These are phyloP conservation scores for Mycena vulgaris DNA, from an alignment of 768 basidiomycete species.

Conservation along the genomic window DNA sequence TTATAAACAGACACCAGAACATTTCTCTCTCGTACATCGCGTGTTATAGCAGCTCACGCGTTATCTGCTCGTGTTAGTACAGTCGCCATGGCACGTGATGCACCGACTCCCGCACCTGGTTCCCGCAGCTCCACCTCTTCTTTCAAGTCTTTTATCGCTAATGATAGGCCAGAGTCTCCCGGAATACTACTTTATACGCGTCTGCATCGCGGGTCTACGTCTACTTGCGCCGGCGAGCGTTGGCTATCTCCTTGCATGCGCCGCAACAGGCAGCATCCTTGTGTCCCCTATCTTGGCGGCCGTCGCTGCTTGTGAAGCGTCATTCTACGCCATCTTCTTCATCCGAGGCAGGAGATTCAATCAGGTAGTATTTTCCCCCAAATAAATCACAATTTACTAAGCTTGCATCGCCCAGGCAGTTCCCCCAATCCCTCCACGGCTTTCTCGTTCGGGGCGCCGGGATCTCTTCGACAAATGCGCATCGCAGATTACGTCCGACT, in stretches of 20 bases:
- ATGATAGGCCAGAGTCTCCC: constrained; percentile 65
- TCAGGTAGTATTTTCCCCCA: constrained; percentile 56
- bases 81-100: not conserved
- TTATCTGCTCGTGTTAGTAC: constrained; percentile 8
- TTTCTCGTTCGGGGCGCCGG: constrained; percentile 59
- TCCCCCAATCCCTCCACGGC: constrained; percentile 51
- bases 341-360: constrained; percentile 61
- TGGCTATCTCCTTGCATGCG: constrained; percentile 49
- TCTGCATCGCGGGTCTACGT: constrained; percentile 61
- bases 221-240: constrained; percentile 67
- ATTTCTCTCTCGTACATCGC: too few relatives aligned
- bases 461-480: constrained; percentile 67
- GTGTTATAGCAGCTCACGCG: too few relatives aligned
- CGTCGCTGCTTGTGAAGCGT: constrained; percentile 60
- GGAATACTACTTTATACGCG: constrained; percentile 70
- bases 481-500: constrained; percentile 41
- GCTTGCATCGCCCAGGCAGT: constrained; percentile 47
- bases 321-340: constrained; percentile 65
- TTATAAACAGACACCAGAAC: too few relatives aligned
- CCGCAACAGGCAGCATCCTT: constrained; percentile 45
- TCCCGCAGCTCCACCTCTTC: not conserved
- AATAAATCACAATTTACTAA: not conserved
- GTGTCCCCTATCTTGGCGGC: constrained; percentile 45
- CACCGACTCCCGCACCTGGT: not conserved
- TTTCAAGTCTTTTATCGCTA: too few relatives aligned